Conservation (phyloP, 306 rosid genomes). For the Prosopis cineraria region DNA sequence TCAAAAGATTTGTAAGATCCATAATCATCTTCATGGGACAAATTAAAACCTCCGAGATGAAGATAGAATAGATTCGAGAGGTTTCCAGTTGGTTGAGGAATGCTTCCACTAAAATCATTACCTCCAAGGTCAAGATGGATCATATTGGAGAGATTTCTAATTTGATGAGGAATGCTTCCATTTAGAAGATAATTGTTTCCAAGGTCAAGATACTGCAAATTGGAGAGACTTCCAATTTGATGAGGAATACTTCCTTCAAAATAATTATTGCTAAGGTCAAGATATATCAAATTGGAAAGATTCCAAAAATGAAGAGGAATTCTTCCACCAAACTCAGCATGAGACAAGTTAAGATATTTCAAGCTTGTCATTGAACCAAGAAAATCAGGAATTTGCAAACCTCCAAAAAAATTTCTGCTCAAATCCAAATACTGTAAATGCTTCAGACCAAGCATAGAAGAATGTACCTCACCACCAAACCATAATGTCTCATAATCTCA, state of each 20-base stretch:
- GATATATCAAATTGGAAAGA: neutral
- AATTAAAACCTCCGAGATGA: neutral
- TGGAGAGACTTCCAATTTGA: neutral
- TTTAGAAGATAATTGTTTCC: rapidly evolving
- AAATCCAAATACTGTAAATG: neutral
- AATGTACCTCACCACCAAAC: neutral
- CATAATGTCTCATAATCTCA: neutral
- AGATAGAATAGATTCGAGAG: neutral
- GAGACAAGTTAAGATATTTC: neutral
- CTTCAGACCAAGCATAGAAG: neutral
- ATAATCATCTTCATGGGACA: too few relatives aligned
- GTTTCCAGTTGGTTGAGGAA: neutral
- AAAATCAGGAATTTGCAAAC: neutral
- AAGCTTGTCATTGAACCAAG: neutral
- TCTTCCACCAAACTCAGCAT: neutral
- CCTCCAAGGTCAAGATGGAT: neutral
- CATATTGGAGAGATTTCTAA: neutral
- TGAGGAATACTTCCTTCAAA: neutral
- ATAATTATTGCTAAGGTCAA: neutral
- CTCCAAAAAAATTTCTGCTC: neutral
- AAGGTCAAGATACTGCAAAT: neutral
- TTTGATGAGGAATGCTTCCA: neutral
- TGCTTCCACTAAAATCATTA: neutral
- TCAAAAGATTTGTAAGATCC: too few relatives aligned
- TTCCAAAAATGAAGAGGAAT: neutral